Evolutionary conservation across 164 flowering plant genomes (phyloP), one percentile per base, ranked within the genome.

Genomic region (Stephania yunnanensis): DNA sequence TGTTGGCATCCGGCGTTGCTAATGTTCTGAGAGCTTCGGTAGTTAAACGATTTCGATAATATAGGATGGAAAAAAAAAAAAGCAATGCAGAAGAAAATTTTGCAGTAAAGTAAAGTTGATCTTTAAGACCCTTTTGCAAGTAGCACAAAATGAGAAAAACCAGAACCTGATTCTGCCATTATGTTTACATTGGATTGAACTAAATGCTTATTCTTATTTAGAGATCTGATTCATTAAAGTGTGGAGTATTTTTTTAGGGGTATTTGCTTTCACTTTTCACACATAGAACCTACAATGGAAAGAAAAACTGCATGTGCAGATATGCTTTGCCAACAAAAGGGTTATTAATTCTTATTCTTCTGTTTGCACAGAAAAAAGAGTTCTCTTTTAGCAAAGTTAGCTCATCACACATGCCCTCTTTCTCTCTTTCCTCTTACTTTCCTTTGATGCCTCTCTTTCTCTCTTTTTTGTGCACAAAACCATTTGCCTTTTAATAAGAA

Each of bases 401-500:
- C 42, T 36, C 42, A 36, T 13, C 31, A 71, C 36, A 58, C 52
- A 80, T 72, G 61, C 72, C 55, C 64, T 29, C 70, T 45, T 68
- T 53, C 58, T 25, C 71, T 11, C 44, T 31, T 50, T 65, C 68
- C 36, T 66, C 76, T 73, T 45, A 76, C 70, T 71, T 76, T 71
- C 67, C 71, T 67, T 71, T 66, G 78, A 75, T 78, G 53, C 81
- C 31, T 55, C 68, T 69, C 69, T 48, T 73, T 72, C 58, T 74
- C 58, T 17, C 1, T 17, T 6, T 77, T 50, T 72, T 12, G 55
- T 50, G 76, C 69, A 46, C 71, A 79, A 83, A 83, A 83, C 76
- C 80, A 78, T 77, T 75, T 73, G 71, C 78, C 87, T 72, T 85
- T 82, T 80, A 68, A 75, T 68, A 52, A 71, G 72, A 30, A 36